Evolutionary conservation across 202 grass and related monocot genomes (phyloP).

Genomic region (Panicum virgatum): DNA sequence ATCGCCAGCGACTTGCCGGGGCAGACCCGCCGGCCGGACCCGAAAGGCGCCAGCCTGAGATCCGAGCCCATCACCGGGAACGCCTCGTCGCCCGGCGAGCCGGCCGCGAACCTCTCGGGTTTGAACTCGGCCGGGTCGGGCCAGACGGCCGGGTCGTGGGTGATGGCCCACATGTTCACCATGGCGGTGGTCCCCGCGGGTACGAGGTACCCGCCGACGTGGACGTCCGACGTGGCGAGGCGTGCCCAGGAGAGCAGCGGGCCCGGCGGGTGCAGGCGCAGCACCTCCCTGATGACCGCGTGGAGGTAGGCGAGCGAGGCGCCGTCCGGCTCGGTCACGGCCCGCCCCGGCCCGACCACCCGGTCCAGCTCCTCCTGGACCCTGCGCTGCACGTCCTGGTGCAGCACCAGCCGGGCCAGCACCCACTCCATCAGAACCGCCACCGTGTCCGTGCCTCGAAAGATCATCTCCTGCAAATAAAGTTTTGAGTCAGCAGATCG

Average conservation of each 20-base stretch:
- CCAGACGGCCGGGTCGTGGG: slow-evolving; percentile 55
- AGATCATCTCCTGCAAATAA: slow-evolving; percentile 71
- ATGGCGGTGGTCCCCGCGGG: slow-evolving; percentile 63
- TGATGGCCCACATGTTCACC: slow-evolving; percentile 94
- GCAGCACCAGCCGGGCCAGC: slow-evolving; percentile 51
- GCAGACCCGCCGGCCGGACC: slow-evolving; percentile 65
- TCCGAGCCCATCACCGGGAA: slow-evolving; percentile 53
- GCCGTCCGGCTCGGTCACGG: slow-evolving; percentile 39
- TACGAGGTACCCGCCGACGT: slow-evolving; percentile 35
- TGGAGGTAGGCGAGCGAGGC: slow-evolving; percentile 49
- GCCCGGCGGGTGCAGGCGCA: slow-evolving; percentile 75
- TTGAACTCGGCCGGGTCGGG: slow-evolving; percentile 37
- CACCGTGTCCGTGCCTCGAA: slow-evolving; percentile 83
- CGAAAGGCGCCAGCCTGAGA: slow-evolving; percentile 67
- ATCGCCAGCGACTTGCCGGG: slow-evolving; percentile 64
- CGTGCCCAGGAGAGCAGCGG: slow-evolving; percentile 70
- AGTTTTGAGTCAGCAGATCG: too few relatives aligned
- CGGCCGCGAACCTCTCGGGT: slow-evolving; percentile 42
- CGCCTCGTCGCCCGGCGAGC: background rate
- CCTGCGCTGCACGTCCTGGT: slow-evolving; percentile 61
- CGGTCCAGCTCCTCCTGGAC: slow-evolving; percentile 65
- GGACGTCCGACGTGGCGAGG: slow-evolving; percentile 50
- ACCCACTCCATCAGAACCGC: slow-evolving; percentile 80
- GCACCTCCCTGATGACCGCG: slow-evolving; percentile 59
- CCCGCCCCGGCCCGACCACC: slow-evolving; percentile 34